phyloP scores from a whole-genome alignment of 1,284 basidiomycete species.

The Spongispora temasekensis region DNA sequence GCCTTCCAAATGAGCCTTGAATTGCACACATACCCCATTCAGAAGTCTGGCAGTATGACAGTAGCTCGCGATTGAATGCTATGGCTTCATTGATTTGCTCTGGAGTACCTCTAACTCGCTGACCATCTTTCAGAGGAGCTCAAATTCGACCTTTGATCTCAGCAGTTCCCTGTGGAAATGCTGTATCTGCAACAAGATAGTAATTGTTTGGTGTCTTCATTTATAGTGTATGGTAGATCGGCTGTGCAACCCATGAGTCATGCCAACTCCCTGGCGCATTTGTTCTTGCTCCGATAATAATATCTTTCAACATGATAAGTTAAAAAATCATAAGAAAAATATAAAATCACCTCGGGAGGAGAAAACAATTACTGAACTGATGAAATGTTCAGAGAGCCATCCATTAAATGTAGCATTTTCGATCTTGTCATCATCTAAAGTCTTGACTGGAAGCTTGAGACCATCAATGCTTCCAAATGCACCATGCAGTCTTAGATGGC shows the following conservation, averaged over 20 bases:
- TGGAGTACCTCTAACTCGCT: slow-evolving; percentile 27
- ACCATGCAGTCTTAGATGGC: slow-evolving; percentile 31
- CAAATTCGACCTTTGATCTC: slow-evolving; percentile 33
- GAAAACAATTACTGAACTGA: slow-evolving; percentile 23
- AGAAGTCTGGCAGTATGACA: slow-evolving; percentile 42
- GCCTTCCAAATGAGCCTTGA: slow-evolving; percentile 44
- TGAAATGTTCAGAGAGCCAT: slow-evolving; percentile 45
- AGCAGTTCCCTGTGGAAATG: slow-evolving; percentile 12
- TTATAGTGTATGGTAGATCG: slow-evolving; percentile 40
- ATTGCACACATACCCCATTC: slow-evolving; percentile 48
- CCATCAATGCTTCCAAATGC: slow-evolving; percentile 19
- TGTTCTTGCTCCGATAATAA: slow-evolving; percentile 36
- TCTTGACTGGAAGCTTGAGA: slow-evolving; percentile 10
- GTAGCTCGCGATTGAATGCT: slow-evolving; percentile 23
- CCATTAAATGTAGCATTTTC: slow-evolving; percentile 54
- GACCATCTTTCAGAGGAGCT: slow-evolving; percentile 43
- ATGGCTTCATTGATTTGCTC: slow-evolving; percentile 21
- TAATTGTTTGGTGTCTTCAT: slow-evolving; percentile 12
- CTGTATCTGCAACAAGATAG: slow-evolving; percentile 18
- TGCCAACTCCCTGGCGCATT: slow-evolving; percentile 54
- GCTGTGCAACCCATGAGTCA: slow-evolving; percentile 41
- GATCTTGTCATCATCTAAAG: slow-evolving; percentile 36
- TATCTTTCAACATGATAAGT: too few species aligned
- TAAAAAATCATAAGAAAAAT: too few species aligned
- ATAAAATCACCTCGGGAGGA: slow-evolving; percentile 25